A percentile compares a stretch with the other conserved stretches of the same genome.
These are phyloP conservation scores for Abelmoschus esculentus DNA, from an alignment of 345 rosid species.

Conservation along the genomic window DNA sequence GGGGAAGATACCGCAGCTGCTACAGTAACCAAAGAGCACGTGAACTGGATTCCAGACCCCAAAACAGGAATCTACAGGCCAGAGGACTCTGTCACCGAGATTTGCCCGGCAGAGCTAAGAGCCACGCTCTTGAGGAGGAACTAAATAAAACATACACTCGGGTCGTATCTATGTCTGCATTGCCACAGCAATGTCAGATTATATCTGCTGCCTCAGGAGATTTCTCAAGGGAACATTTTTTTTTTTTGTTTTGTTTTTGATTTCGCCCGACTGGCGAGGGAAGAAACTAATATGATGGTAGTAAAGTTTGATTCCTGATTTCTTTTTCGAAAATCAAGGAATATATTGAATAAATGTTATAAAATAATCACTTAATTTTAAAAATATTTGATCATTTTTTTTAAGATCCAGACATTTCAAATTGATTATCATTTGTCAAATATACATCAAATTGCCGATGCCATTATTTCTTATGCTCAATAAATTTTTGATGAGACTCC, in stretches of 20 bases:
- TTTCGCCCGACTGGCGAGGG: too few relatives aligned
- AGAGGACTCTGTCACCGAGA: slow-evolving; percentile 40
- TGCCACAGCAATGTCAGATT: too few relatives aligned
- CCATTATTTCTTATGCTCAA: too few relatives aligned
- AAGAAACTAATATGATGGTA: not conserved
- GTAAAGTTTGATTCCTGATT: not conserved
- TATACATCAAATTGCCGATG: too few relatives aligned
- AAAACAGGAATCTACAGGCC: slow-evolving; percentile 62
- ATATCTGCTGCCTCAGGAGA: not conserved
- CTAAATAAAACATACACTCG: not conserved
- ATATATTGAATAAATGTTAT: too few relatives aligned
- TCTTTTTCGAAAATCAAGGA: not conserved
- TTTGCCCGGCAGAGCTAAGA: slow-evolving; percentile 54
- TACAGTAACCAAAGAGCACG: slow-evolving; percentile 26
- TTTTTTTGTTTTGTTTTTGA: not conserved
- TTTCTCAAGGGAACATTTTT: not conserved
- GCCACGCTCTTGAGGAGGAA: slow-evolving; percentile 35
- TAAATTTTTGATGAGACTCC: too few relatives aligned
- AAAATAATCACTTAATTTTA: too few relatives aligned
- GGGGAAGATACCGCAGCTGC: slow-evolving; percentile 28
- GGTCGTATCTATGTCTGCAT: not conserved
- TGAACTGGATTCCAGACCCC: slow-evolving; percentile 69
- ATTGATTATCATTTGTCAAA: too few relatives aligned
- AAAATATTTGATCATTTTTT: too few relatives aligned
- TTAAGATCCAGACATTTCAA: too few relatives aligned